Base-by-base conservation (phyloP, 495 filamentous ascomycete species). In the Hypoxylon subgilvum region DNA sequence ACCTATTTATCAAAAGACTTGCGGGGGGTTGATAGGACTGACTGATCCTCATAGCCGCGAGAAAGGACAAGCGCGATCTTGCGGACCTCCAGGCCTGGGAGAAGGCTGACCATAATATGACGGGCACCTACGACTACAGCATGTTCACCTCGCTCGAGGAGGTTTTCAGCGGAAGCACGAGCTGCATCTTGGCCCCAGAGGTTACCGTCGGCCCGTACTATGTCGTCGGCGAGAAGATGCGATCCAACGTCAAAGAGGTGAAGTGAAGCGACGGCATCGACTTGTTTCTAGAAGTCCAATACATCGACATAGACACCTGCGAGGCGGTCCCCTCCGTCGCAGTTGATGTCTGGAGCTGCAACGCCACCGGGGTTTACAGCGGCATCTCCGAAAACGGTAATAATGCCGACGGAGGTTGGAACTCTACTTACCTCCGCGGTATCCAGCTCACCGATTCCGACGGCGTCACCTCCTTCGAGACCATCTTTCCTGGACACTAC, bases 401-500 rank as follows among this genome's bases (percentile, higher is more conserved):
- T 47, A 39, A 41, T 7, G 70, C 59, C 22, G 49, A 72, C 9
- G 57, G 52, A 17, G 71, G 66, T 7, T 47, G 78, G 14, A 73
- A 83, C 53, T 65, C 70, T 3, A 84, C 77, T 9, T 79, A 72
- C 65, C 66, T 81, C 5, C 77, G 83, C 30, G 83, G 81, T 21
- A 69, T 85, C 38, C 76, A 79, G 46, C 40, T 69, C 14, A 80
- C 80, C 10, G 74, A 85, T 46, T 31, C 61, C 10, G 78, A 86
- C 18, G 82, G 84, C 6, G 76, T 86, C 4, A 81, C 73, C 1
- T 69, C 62, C 27, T 82, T 85, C 45, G 75, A 80, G 44, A 83
- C 79, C 1, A 80, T 80, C 51, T 84, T 86, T 72, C 82, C 83
- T 0, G 83, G 84, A 7, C 80, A 84, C 69, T 87, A 86, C 46